A percentile compares a stretch with the other conserved stretches of the same genome.
These are phyloP conservation scores for Pichia kudriavzevii DNA, from an alignment of 1,139 yeast genomes.

Conservation along the genomic window DNA sequence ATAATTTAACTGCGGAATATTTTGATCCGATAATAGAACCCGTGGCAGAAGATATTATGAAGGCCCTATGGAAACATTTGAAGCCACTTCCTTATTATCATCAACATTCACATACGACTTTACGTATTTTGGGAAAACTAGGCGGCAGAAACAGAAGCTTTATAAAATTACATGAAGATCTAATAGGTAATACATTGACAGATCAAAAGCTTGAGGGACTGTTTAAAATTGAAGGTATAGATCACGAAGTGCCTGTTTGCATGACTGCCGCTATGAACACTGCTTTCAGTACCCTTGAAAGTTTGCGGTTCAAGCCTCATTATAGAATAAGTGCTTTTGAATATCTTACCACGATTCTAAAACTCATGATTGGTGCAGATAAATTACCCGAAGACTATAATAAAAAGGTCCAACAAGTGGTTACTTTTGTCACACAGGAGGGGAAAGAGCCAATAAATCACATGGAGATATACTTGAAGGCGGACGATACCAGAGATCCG, in stretches of 20 bases:
- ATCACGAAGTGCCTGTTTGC: conserved; percentile 56
- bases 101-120: conserved; percentile 90
- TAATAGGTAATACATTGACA: conserved; percentile 48
- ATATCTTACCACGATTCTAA: conserved; percentile 58
- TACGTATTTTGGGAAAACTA: conserved; percentile 84
- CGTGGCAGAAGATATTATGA: conserved; percentile 87
- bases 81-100: conserved; percentile 91
- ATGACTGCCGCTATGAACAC: conserved; percentile 77
- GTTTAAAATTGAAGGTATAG: conserved; percentile 64
- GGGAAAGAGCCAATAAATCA: conserved; percentile 21
- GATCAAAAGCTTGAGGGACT: conserved; percentile 66
- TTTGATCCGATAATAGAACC: conserved; percentile 97
- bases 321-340: conserved; percentile 73
- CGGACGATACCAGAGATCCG: conserved; percentile 40
- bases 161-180: conserved; percentile 62
- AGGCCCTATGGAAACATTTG: conserved; percentile 85
- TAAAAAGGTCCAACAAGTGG: conserved; percentile 38
- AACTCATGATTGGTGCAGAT: conserved; percentile 60
- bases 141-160: conserved; percentile 94
- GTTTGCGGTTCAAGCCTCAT: conserved; percentile 55
- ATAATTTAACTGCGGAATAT: conserved; percentile 90
- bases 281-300: conserved; percentile 63
- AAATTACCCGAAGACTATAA: conserved; percentile 54
- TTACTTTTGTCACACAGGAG: conserved; percentile 33
- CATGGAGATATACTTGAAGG: conserved; percentile 31